phyloP scores from a whole-genome alignment of 2,329 filamentous ascomycete genomes.

The Periconia sp. region DNA sequence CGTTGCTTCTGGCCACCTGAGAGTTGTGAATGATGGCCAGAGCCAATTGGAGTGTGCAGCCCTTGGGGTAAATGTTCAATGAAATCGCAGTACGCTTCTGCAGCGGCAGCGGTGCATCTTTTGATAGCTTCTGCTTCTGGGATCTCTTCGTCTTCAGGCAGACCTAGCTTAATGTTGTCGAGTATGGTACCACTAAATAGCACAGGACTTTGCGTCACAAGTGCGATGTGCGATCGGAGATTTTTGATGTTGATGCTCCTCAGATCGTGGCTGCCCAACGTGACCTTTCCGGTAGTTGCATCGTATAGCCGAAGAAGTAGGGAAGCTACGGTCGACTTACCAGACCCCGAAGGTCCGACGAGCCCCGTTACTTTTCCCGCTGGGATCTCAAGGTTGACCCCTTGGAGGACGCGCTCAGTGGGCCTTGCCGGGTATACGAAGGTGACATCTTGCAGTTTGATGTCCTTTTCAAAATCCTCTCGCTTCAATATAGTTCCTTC shows the following conservation, averaged over 20 bases:
- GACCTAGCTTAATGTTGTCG: conserved; percentile 39
- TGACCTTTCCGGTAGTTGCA: conserved; percentile 29
- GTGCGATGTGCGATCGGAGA: conserved; percentile 33
- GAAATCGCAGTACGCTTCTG: conserved; percentile 56
- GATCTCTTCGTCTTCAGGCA: conserved; percentile 19
- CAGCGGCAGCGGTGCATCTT: conserved; percentile 53
- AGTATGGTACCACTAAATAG: conserved; percentile 40
- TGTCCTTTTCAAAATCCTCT: conserved; percentile 27
- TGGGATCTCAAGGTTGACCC: conserved; percentile 38
- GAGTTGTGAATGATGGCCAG: conserved; percentile 35
- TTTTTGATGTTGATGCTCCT: conserved; percentile 32
- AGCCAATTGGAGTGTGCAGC: conserved; percentile 35
- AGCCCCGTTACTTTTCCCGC: conserved; percentile 48
- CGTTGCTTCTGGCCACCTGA: conserved; percentile 44
- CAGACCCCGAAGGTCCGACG: conserved; percentile 49
- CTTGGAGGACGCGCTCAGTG: conserved; percentile 43
- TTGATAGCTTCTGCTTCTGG: conserved; percentile 44
- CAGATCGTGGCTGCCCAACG: conserved; percentile 29
- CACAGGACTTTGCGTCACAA: conserved; percentile 37
- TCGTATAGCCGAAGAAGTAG: conserved; percentile 47
- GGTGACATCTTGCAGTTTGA: conserved; percentile 42
- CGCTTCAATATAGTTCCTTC: conserved; percentile 21
- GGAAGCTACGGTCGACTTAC: conserved; percentile 49
- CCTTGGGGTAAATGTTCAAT: conserved; percentile 38
- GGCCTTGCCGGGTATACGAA: conserved; percentile 51